Percentiles rank a stretch among this genome's conserved stretches.
Evolutionary conservation across 2,329 filamentous ascomycete genomes (phyloP).

Genomic region (Boeremia exigua): DNA sequence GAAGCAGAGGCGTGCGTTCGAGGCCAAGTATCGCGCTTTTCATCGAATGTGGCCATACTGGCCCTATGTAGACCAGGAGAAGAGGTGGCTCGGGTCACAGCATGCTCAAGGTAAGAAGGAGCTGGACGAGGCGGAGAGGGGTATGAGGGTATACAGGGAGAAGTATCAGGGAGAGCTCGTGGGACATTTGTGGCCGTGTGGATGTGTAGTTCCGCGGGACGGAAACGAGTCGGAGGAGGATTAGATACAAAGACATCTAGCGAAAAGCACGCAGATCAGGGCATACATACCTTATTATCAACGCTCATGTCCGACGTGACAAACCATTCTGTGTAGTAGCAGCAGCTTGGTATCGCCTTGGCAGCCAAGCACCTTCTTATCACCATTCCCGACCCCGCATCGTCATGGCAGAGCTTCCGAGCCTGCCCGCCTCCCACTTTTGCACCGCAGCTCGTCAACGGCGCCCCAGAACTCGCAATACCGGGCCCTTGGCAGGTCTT

Average conservation of each 20-base stretch:
- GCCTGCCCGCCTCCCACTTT: slow-evolving; percentile 7
- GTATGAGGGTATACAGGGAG: slow-evolving; percentile 18
- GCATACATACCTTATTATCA: neutral
- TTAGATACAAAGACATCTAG: neutral
- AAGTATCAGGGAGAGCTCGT: slow-evolving; percentile 28
- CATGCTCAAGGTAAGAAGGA: neutral
- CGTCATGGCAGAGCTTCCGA: slow-evolving; percentile 6
- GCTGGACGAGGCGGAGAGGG: slow-evolving; percentile 14
- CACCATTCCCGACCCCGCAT: slow-evolving; percentile 3
- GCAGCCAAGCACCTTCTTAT: slow-evolving; percentile 9
- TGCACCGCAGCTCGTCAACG: slow-evolving; percentile 2
- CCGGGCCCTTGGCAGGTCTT: slow-evolving; percentile 7
- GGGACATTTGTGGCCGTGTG: slow-evolving; percentile 32
- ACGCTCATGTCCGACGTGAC: neutral
- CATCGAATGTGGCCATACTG: neutral
- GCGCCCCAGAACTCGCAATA: neutral
- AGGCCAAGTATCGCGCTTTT: neutral
- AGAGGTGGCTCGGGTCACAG: neutral
- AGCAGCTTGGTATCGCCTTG: neutral
- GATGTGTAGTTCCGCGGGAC: slow-evolving; percentile 24
- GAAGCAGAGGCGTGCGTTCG: slow-evolving; percentile 1
- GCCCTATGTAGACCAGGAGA: neutral
- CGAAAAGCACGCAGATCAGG: neutral
- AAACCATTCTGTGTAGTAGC: neutral
- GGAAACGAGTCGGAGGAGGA: slow-evolving; percentile 25